A percentile compares a stretch with the other conserved stretches of the same genome.
Evolutionary conservation across 768 basidiomycete genomes (phyloP).

Genomic region (Pulveroboletus sp.): DNA sequence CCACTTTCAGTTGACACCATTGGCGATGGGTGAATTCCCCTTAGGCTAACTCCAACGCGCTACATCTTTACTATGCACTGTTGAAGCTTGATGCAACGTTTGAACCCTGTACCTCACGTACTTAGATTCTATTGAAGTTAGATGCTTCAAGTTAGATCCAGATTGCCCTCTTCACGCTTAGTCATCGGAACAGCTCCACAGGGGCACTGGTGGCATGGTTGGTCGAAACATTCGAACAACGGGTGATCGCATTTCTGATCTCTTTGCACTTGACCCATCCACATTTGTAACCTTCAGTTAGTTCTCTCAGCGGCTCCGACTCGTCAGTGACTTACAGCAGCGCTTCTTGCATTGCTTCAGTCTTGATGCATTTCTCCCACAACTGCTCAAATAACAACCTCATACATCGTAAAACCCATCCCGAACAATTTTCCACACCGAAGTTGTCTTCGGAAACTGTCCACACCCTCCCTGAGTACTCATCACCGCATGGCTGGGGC

Average conservation of each 20-base stretch:
- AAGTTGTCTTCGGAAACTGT: slow-evolving; percentile 66
- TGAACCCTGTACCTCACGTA: background rate
- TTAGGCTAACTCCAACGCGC: no score
- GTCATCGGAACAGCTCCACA: slow-evolving; percentile 16
- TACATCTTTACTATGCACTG: background rate
- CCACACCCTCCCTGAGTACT: slow-evolving; percentile 62
- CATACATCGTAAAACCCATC: slow-evolving; percentile 39
- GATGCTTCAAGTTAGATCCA: no score
- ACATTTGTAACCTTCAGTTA: slow-evolving; percentile 1
- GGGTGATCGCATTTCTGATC: background rate
- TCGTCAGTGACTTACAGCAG: slow-evolving; percentile 1
- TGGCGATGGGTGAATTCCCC: background rate
- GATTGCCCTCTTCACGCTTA: slow-evolving; percentile 17
- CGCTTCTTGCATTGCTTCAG: background rate
- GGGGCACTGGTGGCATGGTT: no score
- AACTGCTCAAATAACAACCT: slow-evolving; percentile 8
- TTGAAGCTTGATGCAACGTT: no score
- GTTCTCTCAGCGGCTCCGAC: slow-evolving; percentile 14
- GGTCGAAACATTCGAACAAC: no score
- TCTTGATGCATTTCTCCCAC: slow-evolving; percentile 18
- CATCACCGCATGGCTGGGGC: slow-evolving; percentile 33
- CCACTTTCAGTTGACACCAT: background rate
- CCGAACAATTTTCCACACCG: slow-evolving; percentile 53
- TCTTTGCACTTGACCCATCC: no score
- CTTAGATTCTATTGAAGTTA: no score